phyloP scores from a whole-genome alignment of 352 stramenopile genomes.

The Blastocystis hominis region DNA sequence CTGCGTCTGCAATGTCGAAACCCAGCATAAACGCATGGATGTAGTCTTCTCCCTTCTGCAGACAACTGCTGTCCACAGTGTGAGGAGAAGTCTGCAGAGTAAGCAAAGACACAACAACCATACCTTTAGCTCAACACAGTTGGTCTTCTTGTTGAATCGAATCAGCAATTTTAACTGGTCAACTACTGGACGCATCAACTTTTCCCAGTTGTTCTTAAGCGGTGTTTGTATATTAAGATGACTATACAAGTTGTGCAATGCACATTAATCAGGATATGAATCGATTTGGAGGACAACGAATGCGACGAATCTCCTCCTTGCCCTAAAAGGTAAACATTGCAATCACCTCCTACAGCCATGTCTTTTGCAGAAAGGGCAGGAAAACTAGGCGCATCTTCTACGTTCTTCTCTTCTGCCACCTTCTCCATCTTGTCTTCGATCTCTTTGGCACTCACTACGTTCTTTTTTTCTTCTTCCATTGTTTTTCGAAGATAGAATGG shows the following conservation, averaged over 20 bases:
- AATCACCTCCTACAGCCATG: neutral
- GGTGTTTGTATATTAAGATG: constrained; percentile 77
- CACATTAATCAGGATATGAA: constrained; percentile 46
- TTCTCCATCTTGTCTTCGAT: neutral
- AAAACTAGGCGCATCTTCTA: neutral
- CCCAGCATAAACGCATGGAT: constrained; percentile 97
- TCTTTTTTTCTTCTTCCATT: constrained; percentile 36
- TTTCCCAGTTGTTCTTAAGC: constrained; percentile 94
- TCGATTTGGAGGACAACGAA: constrained; percentile 55
- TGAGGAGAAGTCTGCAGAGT: constrained; percentile 74
- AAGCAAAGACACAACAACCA: neutral
- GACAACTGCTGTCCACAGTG: constrained; percentile 80
- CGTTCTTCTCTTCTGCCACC: neutral
- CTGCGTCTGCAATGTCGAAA: constrained; percentile 91
- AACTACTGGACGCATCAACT: constrained; percentile 93
- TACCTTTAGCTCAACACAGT: constrained; percentile 89
- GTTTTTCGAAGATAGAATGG: neutral
- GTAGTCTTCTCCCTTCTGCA: constrained; percentile 85
- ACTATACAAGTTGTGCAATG: neutral
- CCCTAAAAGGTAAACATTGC: neutral
- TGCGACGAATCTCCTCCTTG: constrained; percentile 35
- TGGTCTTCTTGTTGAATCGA: constrained; percentile 95
- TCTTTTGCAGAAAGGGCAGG: constrained; percentile 30
- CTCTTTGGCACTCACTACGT: neutral
- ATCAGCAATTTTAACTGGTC: constrained; percentile 94